These are phyloP conservation scores for Pezicula carpinea DNA, from an alignment of 2,329 filamentous ascomycete species.

Conservation along the genomic window DNA sequence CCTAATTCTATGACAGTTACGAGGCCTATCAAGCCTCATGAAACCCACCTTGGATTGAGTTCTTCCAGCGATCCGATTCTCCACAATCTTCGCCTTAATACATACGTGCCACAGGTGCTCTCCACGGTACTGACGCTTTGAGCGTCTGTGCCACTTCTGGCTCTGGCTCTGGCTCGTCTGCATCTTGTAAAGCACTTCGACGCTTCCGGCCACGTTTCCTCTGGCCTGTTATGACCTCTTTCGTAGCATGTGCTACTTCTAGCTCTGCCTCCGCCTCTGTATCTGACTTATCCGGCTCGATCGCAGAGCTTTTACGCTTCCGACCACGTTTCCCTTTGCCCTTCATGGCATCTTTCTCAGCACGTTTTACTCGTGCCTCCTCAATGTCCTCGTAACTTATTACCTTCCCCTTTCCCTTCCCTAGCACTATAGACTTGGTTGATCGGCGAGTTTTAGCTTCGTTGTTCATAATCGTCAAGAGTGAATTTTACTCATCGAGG, in stretches of 20 bases:
- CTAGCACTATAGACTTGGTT: slow-evolving; percentile 10
- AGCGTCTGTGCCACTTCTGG: slow-evolving; percentile 5
- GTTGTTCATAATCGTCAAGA: slow-evolving; percentile 15
- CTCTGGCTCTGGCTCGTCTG: slow-evolving; percentile 9
- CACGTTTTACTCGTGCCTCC: slow-evolving; percentile 13
- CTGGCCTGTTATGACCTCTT: slow-evolving; percentile 9
- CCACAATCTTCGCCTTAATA: neutral
- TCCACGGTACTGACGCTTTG: slow-evolving; percentile 2
- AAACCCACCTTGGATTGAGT: neutral
- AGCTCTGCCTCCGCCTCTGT: slow-evolving; percentile 5
- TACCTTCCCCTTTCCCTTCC: slow-evolving; percentile 12
- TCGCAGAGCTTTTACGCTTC: slow-evolving; percentile 9
- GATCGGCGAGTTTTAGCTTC: slow-evolving; percentile 15
- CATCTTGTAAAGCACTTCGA: slow-evolving; percentile 10
- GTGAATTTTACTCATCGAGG: slow-evolving; percentile 21
- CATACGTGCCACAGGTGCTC: slow-evolving; percentile 5
- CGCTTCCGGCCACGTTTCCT: slow-evolving; percentile 15
- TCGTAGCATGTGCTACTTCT: slow-evolving; percentile 6
- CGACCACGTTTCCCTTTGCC: slow-evolving; percentile 13
- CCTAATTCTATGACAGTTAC: neutral
- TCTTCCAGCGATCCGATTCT: neutral
- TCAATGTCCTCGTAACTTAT: slow-evolving; percentile 29
- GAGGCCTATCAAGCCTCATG: neutral
- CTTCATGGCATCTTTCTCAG: slow-evolving; percentile 10
- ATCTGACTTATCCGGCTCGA: too few relatives aligned